phyloP scores from a whole-genome alignment of 2,329 filamentous ascomycete genomes.

The Sclerotinia glacialis region DNA sequence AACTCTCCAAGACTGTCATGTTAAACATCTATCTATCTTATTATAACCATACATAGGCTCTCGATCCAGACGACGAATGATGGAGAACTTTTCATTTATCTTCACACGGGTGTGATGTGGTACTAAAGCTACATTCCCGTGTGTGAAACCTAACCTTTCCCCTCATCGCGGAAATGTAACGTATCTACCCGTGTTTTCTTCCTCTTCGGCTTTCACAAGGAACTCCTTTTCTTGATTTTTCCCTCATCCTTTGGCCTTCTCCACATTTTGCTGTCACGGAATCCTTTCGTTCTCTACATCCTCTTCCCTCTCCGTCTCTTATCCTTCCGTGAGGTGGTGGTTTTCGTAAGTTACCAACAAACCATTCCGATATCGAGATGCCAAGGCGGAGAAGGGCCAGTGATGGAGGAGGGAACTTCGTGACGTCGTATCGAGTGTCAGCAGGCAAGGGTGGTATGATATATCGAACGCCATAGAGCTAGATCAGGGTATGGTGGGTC shows the following conservation, averaged over 20 bases:
- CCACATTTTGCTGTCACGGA: neutral
- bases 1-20: neutral
- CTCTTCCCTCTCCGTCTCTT: neutral
- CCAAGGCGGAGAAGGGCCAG: slow-evolving; percentile 19
- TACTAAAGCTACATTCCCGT: slow-evolving; percentile 21
- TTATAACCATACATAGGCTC: slow-evolving; percentile 2
- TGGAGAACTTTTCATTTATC: slow-evolving; percentile 5
- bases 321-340: slow-evolving; percentile 14
- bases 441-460: slow-evolving; percentile 22
- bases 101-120: slow-evolving; percentile 17
- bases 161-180: slow-evolving; percentile 10
- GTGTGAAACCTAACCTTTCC: slow-evolving; percentile 17
- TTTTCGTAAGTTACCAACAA: slow-evolving; percentile 21
- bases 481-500: slow-evolving; percentile 16
- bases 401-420: neutral
- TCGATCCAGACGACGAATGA: slow-evolving; percentile 12
- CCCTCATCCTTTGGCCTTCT: neutral
- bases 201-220: slow-evolving; percentile 21
- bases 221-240: slow-evolving; percentile 3
- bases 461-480: slow-evolving; percentile 23
- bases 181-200: slow-evolving; percentile 18
- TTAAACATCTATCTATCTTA: slow-evolving; percentile 7
- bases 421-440: slow-evolving; percentile 20
- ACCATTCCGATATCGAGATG: slow-evolving; percentile 18
- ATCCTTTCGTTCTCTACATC: neutral